Evolutionary conservation across 176 grass and related monocot species (phyloP).

Genomic region (Oryza meyeriana): DNA sequence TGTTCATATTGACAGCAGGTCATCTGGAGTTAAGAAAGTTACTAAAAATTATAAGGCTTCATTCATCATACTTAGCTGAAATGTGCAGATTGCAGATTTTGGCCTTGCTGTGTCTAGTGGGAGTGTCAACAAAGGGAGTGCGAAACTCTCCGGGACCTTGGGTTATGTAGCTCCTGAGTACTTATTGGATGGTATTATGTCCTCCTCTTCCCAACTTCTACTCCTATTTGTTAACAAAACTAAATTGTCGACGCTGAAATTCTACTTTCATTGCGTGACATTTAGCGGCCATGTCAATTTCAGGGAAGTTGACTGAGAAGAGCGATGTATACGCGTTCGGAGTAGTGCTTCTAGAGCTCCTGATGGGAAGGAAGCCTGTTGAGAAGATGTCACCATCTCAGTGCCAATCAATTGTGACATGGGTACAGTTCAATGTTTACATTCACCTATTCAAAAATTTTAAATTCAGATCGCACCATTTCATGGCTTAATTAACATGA

Average conservation of each 20-base stretch:
- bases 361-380: conserved; percentile 90
- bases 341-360: conserved; percentile 85
- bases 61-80: background rate
- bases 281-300: conserved; percentile 16
- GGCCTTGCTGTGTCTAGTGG: conserved; percentile 77
- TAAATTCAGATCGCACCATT: background rate
- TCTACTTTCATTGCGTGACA: conserved; percentile 22
- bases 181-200: conserved; percentile 66
- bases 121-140: conserved; percentile 55
- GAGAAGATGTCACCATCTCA: conserved; percentile 84
- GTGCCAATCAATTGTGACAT: conserved; percentile 88
- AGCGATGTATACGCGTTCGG: conserved; percentile 98
- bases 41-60: background rate
- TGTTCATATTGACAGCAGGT: conserved; percentile 11
- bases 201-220: conserved; percentile 15
- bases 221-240: background rate
- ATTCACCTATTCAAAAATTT: background rate
- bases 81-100: conserved; percentile 94
- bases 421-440: conserved; percentile 47
- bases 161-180: conserved; percentile 98
- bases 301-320: conserved; percentile 96
- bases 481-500: background rate
- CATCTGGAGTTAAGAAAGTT: background rate
- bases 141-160: conserved; percentile 89
- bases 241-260: background rate